Conservation (phyloP, 176 grass and related monocot species). For the Aegilops bicornis region DNA sequence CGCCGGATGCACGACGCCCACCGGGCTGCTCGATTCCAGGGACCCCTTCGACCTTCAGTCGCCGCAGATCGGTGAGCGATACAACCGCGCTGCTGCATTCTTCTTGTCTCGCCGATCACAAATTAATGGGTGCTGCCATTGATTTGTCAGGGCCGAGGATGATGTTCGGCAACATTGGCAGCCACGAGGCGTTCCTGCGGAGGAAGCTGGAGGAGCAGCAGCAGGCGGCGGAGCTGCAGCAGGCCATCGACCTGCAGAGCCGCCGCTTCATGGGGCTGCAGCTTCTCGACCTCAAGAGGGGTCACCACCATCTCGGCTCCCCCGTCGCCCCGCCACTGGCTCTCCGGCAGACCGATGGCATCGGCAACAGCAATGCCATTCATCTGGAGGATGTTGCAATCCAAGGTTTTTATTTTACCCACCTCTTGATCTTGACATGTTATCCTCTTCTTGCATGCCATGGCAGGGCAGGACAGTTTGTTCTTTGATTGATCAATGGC, state of each 20-base stretch:
- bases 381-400: constrained; percentile 30
- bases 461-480: no score
- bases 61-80: constrained; percentile 59
- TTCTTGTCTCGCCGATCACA: neutral
- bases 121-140: neutral
- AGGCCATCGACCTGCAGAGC: constrained; percentile 65
- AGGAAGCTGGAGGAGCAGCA: constrained; percentile 77
- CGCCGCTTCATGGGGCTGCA: constrained; percentile 66
- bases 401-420: constrained; percentile 33
- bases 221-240: constrained; percentile 61
- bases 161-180: constrained; percentile 38
- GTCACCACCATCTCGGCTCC: constrained; percentile 33
- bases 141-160: constrained; percentile 50
- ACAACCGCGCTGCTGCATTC: neutral
- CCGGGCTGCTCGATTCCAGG: constrained; percentile 52
- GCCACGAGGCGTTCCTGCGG: constrained; percentile 57
- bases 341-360: constrained; percentile 17
- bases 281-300: constrained; percentile 52
- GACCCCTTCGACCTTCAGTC: constrained; percentile 65
- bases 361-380: constrained; percentile 8
- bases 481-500: no score
- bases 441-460: neutral
- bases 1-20: constrained; percentile 49
- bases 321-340: neutral
- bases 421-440: neutral